phyloP scores from a whole-genome alignment of 108 stramenopile species.

The Skeletonema marinoi region DNA sequence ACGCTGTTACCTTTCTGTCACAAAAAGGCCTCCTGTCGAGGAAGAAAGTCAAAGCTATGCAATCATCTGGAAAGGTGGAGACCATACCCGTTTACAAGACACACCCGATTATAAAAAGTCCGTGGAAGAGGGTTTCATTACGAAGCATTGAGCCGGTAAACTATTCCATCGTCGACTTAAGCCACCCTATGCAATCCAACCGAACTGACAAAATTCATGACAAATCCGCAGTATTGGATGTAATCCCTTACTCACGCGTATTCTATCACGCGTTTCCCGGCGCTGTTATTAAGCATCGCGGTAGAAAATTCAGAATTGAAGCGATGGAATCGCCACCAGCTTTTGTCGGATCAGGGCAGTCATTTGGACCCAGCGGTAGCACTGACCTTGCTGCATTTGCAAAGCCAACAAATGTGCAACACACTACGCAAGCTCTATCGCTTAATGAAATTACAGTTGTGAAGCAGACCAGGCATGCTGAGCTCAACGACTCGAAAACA shows the following conservation, averaged over 20 bases:
- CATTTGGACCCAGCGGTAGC: constrained; percentile 41
- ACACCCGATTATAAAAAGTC: constrained; percentile 69
- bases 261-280: constrained; percentile 90
- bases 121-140: constrained; percentile 73
- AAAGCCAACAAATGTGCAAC: constrained; percentile 60
- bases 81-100: constrained; percentile 44
- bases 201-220: constrained; percentile 66
- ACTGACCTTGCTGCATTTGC: constrained; percentile 72
- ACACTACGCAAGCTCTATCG: constrained; percentile 77
- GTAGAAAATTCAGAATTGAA: constrained; percentile 71
- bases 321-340: constrained; percentile 79
- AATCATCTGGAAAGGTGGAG: background rate
- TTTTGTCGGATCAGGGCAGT: constrained; percentile 37
- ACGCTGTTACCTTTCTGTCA: constrained; percentile 49
- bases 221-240: constrained; percentile 73
- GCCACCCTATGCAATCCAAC: constrained; percentile 70
- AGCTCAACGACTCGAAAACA: constrained; percentile 21
- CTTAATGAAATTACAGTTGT: constrained; percentile 75
- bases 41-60: constrained; percentile 12
- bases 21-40: constrained; percentile 24
- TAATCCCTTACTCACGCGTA: constrained; percentile 77
- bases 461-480: constrained; percentile 71
- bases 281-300: constrained; percentile 84
- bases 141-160: constrained; percentile 82
- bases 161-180: constrained; percentile 76